Base-by-base conservation (phyloP, 2,329 filamentous ascomycete genomes). In the Claviceps africana region DNA sequence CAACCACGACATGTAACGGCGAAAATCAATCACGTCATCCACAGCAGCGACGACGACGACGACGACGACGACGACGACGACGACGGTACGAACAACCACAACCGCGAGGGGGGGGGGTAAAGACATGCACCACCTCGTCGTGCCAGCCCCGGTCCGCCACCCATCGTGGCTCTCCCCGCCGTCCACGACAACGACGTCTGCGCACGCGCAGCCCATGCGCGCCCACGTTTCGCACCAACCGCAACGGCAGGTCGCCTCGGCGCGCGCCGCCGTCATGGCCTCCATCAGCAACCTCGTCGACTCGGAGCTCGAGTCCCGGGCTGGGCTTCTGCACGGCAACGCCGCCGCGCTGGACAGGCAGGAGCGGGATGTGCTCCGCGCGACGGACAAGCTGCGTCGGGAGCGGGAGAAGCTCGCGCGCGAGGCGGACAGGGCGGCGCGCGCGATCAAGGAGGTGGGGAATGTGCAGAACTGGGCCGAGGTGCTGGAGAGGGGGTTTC, bases 391-490 rank as follows among this genome's bases (percentile, higher is more conserved):
- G 2, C 67, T 89, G 64, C 70, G 76, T 48, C 75, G 75, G 57
- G 83, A 88, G 64, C 82, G 77, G 49, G 79, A 82, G 55, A 77
- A 79, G 65, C 75, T 87, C 62, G 76, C 79, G 57, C 76, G 76
- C 57, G 72, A 87, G 59, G 81, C 81, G 5, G 77, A 78, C 58
- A 75, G 74, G 53, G 82, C 82, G 37, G 77, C 78, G 46, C 75
- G 76, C 57, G 76, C 75, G 61, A 70, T 91, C 54, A 90, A 89
- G 70, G 86, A 89, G 72, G 72, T 89, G 55, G 86, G 86, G 25
- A 83, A 89, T 63, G 78, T 91, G 62, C 86, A 91, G 73, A 90
- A 90, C 65, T 93, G 86, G 86, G 85, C 86, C 22, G 87, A 93
- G 75, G 80, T 89, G 68, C 72, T 91, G 61, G 86, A 83, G 72